Conservation (phyloP, 179 eudicot genomes). For the Spinacia oleracea region DNA sequence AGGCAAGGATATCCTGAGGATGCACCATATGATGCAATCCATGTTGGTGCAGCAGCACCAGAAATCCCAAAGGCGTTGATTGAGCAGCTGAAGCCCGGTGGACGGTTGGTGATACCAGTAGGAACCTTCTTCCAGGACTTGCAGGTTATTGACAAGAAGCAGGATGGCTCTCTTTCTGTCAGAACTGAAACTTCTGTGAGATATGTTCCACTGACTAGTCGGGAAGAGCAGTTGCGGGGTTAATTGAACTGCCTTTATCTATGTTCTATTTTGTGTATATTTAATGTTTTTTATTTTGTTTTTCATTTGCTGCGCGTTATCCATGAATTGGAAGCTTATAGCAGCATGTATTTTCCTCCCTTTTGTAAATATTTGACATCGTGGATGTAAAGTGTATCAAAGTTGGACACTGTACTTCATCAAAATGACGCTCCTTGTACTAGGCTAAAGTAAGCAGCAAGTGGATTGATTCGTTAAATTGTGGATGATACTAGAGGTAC, state of each 20-base stretch:
- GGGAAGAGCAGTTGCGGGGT: constrained; percentile 79
- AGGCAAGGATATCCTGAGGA: constrained; percentile 83
- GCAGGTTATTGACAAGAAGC: constrained; percentile 76
- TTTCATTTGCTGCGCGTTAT: neutral
- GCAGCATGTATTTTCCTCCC: neutral
- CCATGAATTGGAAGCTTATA: neutral
- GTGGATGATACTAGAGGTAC: neutral
- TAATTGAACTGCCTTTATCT: constrained; percentile 11
- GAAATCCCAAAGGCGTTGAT: constrained; percentile 80
- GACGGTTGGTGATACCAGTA: constrained; percentile 92
- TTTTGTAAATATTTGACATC: neutral
- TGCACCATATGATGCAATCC: constrained; percentile 92
- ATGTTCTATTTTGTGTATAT: neutral
- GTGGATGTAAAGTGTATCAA: neutral
- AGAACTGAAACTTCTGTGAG: constrained; percentile 89
- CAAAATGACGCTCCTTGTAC: neutral
- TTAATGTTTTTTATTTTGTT: neutral
- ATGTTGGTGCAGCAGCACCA: constrained; percentile 95
- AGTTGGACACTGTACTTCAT: neutral
- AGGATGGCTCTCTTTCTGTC: constrained; percentile 66
- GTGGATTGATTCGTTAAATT: too few species aligned
- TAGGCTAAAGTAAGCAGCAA: neutral
- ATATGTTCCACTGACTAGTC: constrained; percentile 85
- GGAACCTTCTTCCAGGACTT: constrained; percentile 83
- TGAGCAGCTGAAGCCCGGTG: constrained; percentile 96